These are phyloP conservation scores for Didymella exigua DNA, from an alignment of 2,329 filamentous ascomycete species.

Conservation along the genomic window DNA sequence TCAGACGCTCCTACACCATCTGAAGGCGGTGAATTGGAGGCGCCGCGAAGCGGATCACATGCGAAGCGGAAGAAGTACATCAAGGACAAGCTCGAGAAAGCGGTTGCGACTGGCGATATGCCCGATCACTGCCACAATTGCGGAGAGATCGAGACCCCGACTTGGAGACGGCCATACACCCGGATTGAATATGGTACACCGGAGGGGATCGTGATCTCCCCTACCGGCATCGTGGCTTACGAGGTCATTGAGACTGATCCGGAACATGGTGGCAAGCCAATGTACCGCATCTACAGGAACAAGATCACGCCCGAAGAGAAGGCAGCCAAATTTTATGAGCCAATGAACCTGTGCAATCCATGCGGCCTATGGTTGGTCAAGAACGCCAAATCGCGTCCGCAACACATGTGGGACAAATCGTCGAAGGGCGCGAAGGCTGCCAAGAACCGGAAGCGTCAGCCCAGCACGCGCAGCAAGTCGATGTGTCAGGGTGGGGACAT, in stretches of 20 bases:
- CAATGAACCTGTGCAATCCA: constrained; percentile 86
- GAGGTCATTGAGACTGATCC: constrained; percentile 49
- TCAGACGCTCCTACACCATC: constrained; percentile 39
- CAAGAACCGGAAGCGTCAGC: constrained; percentile 46
- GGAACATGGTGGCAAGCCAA: constrained; percentile 64
- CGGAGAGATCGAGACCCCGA: constrained; percentile 92
- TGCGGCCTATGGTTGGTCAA: constrained; percentile 96
- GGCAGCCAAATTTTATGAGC: constrained; percentile 63
- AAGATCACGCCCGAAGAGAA: constrained; percentile 69
- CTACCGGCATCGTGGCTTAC: constrained; percentile 67
- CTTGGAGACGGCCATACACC: constrained; percentile 93
- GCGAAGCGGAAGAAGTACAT: constrained; percentile 71
- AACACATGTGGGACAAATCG: constrained; percentile 73
- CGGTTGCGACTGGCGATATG: constrained; percentile 78
- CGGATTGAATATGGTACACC: constrained; percentile 74
- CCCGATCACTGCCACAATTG: constrained; percentile 92
- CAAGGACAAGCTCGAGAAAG: constrained; percentile 59
- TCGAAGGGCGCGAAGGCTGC: constrained; percentile 39
- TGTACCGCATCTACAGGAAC: constrained; percentile 81
- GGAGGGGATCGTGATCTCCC: constrained; percentile 70
- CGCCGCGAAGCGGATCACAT: constrained; percentile 55
- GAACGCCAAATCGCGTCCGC: constrained; percentile 80
- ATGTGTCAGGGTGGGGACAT: constrained; percentile 55
- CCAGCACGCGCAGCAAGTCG: constrained; percentile 48
- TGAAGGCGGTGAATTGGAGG: constrained; percentile 20